phyloP scores from a whole-genome alignment of 1,284 basidiomycete genomes.

The Leccinum fallax region DNA sequence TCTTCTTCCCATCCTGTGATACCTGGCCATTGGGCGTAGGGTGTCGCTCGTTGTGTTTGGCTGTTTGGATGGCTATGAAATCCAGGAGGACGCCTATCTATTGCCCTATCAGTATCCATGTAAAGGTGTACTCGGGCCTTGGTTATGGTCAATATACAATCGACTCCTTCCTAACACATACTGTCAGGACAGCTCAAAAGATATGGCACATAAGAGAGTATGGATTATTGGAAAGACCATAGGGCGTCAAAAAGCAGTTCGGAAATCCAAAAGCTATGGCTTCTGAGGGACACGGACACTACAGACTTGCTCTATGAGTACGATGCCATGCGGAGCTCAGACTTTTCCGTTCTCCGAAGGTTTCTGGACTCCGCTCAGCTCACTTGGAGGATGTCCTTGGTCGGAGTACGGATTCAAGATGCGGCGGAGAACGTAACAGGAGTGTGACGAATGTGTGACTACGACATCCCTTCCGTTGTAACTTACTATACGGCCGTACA shows the following conservation, averaged over 20 bases:
- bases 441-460: background rate
- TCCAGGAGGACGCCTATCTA: background rate
- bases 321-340: too few relatives aligned
- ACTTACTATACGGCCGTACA: background rate
- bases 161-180: too few relatives aligned
- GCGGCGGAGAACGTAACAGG: background rate
- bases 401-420: background rate
- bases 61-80: background rate
- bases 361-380: too few relatives aligned
- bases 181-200: too few relatives aligned
- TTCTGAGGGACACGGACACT: too few relatives aligned
- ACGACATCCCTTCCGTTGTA: background rate
- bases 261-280: too few relatives aligned
- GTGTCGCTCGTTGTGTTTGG: background rate
- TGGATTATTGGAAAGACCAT: too few relatives aligned
- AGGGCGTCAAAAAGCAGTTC: too few relatives aligned
- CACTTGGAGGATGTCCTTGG: background rate
- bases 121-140: background rate
- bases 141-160: background rate
- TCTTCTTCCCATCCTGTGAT: conserved; percentile 58
- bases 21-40: conserved; percentile 39
- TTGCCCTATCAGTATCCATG: background rate
- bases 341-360: too few relatives aligned
- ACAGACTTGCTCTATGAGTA: background rate
- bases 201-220: too few relatives aligned